Evolutionary conservation across 495 filamentous ascomycete species (phyloP).

Genomic region (Aspergillus cavernicola): DNA sequence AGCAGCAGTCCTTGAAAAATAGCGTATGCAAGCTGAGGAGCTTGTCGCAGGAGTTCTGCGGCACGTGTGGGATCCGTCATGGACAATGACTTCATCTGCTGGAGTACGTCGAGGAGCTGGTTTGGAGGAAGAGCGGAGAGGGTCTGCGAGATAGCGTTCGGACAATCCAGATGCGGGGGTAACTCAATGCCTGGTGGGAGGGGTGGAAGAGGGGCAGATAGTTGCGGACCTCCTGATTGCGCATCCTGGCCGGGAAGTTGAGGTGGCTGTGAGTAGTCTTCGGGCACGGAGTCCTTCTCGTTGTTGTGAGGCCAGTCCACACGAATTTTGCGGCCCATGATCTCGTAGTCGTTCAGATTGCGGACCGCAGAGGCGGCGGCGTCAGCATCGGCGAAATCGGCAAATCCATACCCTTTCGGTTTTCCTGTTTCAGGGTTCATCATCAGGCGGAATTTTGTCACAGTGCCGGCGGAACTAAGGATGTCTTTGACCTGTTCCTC

Average conservation of each 20-base stretch:
- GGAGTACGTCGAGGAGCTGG: constrained; percentile 90
- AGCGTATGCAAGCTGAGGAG: constrained; percentile 90
- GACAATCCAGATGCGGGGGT: constrained; percentile 72
- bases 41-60: constrained; percentile 80
- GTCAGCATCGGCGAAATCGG: constrained; percentile 86
- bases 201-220: constrained; percentile 58
- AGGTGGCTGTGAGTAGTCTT: constrained; percentile 43
- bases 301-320: constrained; percentile 95
- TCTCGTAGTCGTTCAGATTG: constrained; percentile 93
- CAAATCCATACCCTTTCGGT: constrained; percentile 95
- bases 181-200: constrained; percentile 82
- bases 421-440: constrained; percentile 94
- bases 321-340: constrained; percentile 90
- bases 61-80: constrained; percentile 77
- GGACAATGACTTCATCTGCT: constrained; percentile 88
- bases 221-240: constrained; percentile 34
- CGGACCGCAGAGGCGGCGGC: constrained; percentile 91
- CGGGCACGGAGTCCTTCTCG: constrained; percentile 64
- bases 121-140: constrained; percentile 78
- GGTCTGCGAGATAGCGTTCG: constrained; percentile 87
- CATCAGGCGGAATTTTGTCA: constrained; percentile 89
- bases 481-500: constrained; percentile 94
- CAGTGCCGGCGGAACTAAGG: constrained; percentile 80
- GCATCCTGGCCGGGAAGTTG: constrained; percentile 30
- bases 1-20: constrained; percentile 93